Evolutionary conservation across 352 stramenopile species (phyloP).

Genomic region (Globisporangium perplexum): DNA sequence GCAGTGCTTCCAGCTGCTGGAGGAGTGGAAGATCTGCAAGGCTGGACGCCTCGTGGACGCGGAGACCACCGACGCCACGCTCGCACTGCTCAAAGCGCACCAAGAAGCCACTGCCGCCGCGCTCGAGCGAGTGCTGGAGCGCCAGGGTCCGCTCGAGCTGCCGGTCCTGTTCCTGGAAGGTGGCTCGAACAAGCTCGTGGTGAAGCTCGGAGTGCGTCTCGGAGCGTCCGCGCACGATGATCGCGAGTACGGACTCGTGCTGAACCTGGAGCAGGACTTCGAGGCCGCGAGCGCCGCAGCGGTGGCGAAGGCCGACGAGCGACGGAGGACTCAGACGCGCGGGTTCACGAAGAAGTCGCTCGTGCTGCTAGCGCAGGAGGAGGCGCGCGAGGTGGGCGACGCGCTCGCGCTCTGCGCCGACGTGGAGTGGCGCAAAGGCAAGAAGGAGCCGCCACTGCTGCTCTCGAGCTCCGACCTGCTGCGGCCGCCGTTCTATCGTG

Average conservation of each 20-base stretch:
- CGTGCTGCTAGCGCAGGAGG: slow-evolving; percentile 13
- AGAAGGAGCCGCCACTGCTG: slow-evolving; percentile 21
- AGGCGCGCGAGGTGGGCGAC: slow-evolving; percentile 13
- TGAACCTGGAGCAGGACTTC: slow-evolving; percentile 53
- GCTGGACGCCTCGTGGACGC: slow-evolving; percentile 53
- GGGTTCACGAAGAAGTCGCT: slow-evolving; percentile 35
- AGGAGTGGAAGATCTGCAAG: slow-evolving; percentile 77
- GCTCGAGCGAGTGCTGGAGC: slow-evolving; percentile 47
- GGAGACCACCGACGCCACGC: slow-evolving; percentile 41
- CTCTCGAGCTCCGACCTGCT: slow-evolving; percentile 45
- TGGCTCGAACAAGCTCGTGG: slow-evolving; percentile 28
- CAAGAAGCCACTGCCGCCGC: slow-evolving; percentile 36
- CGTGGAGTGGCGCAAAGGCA: slow-evolving; percentile 34
- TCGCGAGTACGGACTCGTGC: slow-evolving; percentile 55
- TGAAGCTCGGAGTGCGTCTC: slow-evolving; percentile 41
- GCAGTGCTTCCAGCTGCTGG: slow-evolving; percentile 63
- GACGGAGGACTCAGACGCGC: slow-evolving; percentile 24
- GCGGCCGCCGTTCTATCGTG: slow-evolving; percentile 39
- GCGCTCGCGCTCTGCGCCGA: slow-evolving; percentile 21
- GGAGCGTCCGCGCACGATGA: slow-evolving; percentile 40
- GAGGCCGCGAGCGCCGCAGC: slow-evolving; percentile 7
- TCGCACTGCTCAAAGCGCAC: slow-evolving; percentile 43
- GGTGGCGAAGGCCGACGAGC: slow-evolving; percentile 4
- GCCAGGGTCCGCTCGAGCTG: slow-evolving; percentile 33
- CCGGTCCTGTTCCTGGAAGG: slow-evolving; percentile 46